Base-by-base conservation (phyloP, 2,329 filamentous ascomycete species). In the Kalaharituber pfeilii region DNA sequence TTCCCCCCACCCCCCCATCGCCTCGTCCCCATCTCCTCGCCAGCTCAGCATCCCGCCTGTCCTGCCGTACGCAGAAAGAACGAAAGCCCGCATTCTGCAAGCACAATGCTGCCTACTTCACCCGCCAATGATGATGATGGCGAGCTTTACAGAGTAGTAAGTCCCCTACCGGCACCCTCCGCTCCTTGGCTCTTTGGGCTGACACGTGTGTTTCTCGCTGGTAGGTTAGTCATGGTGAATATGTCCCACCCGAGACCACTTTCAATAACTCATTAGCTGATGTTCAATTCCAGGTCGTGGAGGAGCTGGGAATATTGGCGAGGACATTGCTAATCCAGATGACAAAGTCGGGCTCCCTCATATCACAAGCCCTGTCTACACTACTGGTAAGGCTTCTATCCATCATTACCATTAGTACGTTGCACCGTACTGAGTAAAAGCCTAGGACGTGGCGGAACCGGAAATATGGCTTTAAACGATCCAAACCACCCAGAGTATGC, bases 351-450 rank as follows among this genome's bases (percentile, higher is more conserved):
- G 81, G 64, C 94, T 87, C 1, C 88, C 88, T 1, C 83, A 79
- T 11, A 78, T 96, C 66, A 94, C 93, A 71, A 77, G 77, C 49
- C 71, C 83, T n/a, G 74, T 85, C 60, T 87, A 89, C 66, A 94
- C 88, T 20, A 95, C 88, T 2, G 88, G 88, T 63, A 59, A 44
- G 55, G 52, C 20, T 55, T 27, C 22, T 26, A n/a, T 49, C 42
- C 39, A 7, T 20, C 15, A 39, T 18, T 11, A 18, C 22, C 9
- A n/a, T 20, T 30, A 15, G 24, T 42, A 39, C 9, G 9, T 29
- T 27, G 5, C 44, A 11, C 9, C 45, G 28, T 18, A 44, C 24
- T 44, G 25, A 54, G 13, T 15, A n/a, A 54, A 8, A 39, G 18
- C 20, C n/a, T n/a, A 42, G 59, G 57, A 36, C 57, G 56, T 53